Percentiles rank a stretch among this genome's conserved stretches.
Evolutionary conservation across 805 yeast species (phyloP).

Genomic region (Zygosaccharomyces gambellarensis): DNA sequence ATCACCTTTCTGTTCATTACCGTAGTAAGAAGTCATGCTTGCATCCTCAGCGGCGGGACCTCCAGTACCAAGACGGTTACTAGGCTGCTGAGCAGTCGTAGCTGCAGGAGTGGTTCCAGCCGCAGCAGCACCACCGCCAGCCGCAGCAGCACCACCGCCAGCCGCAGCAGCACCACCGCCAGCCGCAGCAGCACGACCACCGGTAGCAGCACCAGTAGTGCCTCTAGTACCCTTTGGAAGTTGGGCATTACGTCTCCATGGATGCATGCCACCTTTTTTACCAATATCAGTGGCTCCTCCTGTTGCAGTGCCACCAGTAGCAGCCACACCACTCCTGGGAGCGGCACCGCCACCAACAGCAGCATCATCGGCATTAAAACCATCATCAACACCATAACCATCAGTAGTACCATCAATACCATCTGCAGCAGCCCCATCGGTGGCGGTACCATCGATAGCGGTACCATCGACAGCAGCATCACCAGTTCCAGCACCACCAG

Average conservation of each 20-base stretch:
- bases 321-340: not conserved
- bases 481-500: not conserved
- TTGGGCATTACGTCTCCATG: slow-evolving; percentile 1
- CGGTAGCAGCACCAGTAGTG: no score
- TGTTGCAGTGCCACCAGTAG: not conserved
- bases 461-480: not conserved
- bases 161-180: not conserved
- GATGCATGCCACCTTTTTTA: not conserved
- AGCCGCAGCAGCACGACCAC: not conserved
- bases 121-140: not conserved
- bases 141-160: not conserved
- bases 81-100: not conserved
- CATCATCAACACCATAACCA: not conserved
- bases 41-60: not conserved
- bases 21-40: not conserved
- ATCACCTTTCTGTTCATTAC: not conserved
- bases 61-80: not conserved
- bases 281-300: not conserved
- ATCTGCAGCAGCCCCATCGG: not conserved
- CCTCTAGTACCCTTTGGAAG: not conserved
- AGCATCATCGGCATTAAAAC: not conserved
- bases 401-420: not conserved
- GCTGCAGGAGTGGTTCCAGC: not conserved
- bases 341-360: not conserved
- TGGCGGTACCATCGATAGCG: not conserved